These are phyloP conservation scores for Cornus suecica DNA, from an alignment of 148 eudicot genomes.

Conservation along the genomic window DNA sequence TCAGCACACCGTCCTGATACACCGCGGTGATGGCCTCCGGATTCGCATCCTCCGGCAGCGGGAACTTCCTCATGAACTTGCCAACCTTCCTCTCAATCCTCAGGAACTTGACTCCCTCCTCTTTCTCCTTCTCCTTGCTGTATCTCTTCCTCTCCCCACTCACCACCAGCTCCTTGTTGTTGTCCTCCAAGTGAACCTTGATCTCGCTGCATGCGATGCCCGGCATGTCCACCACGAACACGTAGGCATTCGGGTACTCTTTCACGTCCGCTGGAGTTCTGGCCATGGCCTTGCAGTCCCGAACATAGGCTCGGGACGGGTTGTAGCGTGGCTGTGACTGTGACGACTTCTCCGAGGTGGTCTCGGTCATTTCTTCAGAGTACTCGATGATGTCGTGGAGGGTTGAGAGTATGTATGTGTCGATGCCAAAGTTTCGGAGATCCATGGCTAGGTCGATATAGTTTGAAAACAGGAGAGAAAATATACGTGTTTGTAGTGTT, in stretches of 20 bases:
- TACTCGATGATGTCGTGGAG: conserved; percentile 48
- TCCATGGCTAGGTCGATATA: too few species aligned
- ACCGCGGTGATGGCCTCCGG: conserved; percentile 42
- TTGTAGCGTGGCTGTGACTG: conserved; percentile 5
- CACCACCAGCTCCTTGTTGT: conserved; percentile 43
- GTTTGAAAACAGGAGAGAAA: too few species aligned
- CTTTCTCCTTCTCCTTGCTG: conserved; percentile 37
- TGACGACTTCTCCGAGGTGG: conserved; percentile 11
- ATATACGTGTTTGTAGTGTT: too few species aligned
- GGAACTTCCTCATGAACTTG: conserved; percentile 75
- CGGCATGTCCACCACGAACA: conserved; percentile 72
- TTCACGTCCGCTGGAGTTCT: conserved; percentile 62
- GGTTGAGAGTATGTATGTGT: conserved; percentile 41
- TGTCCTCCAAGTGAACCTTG: conserved; percentile 66
- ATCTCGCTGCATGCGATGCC: conserved; percentile 54
- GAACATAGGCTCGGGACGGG: conserved; percentile 48
- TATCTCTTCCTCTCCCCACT: conserved; percentile 58
- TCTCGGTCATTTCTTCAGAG: conserved; percentile 26
- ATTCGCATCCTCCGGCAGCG: conserved; percentile 62
- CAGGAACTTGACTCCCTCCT: conserved; percentile 50
- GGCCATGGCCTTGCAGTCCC: conserved; percentile 67
- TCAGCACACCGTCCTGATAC: conserved; percentile 69
- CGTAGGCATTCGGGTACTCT: conserved; percentile 52
- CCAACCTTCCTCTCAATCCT: conserved; percentile 72
- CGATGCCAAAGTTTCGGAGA: conserved; percentile 18